Evolutionary conservation across 108 stramenopile genomes (phyloP).

Genomic region (Cyclostephanos tholiformis): DNA sequence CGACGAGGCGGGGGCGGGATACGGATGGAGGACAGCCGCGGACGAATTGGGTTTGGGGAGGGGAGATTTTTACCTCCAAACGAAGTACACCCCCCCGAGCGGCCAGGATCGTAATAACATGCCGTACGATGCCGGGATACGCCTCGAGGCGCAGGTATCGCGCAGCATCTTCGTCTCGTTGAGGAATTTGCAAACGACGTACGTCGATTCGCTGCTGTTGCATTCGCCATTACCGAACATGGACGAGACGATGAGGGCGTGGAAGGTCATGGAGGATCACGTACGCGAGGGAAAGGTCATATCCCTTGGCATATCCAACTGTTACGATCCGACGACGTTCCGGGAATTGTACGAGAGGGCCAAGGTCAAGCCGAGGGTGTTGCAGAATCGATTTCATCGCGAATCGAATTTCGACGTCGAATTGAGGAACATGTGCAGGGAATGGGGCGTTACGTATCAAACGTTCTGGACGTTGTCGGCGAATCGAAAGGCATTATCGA

Average conservation of each 20-base stretch:
- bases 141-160: constrained; percentile 67
- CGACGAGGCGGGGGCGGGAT: constrained; percentile 82
- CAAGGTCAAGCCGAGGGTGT: constrained; percentile 74
- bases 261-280: constrained; percentile 76
- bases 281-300: constrained; percentile 66
- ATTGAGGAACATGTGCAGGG: constrained; percentile 59
- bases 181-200: constrained; percentile 76
- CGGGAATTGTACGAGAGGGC: constrained; percentile 53
- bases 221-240: constrained; percentile 62
- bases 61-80: constrained; percentile 84
- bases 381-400: constrained; percentile 89
- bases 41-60: constrained; percentile 54
- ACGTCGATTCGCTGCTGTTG: constrained; percentile 77
- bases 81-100: constrained; percentile 78
- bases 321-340: constrained; percentile 47
- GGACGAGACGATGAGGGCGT: constrained; percentile 61
- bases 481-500: constrained; percentile 64
- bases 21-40: constrained; percentile 56
- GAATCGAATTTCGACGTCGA: constrained; percentile 77
- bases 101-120: constrained; percentile 87
- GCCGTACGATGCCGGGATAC: constrained; percentile 69
- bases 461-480: constrained; percentile 72
- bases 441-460: constrained; percentile 55
- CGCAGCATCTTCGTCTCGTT: constrained; percentile 63
- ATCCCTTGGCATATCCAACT: constrained; percentile 79